These are phyloP conservation scores for Cerrena zonata DNA, from an alignment of 1,284 basidiomycete species.

Conservation along the genomic window DNA sequence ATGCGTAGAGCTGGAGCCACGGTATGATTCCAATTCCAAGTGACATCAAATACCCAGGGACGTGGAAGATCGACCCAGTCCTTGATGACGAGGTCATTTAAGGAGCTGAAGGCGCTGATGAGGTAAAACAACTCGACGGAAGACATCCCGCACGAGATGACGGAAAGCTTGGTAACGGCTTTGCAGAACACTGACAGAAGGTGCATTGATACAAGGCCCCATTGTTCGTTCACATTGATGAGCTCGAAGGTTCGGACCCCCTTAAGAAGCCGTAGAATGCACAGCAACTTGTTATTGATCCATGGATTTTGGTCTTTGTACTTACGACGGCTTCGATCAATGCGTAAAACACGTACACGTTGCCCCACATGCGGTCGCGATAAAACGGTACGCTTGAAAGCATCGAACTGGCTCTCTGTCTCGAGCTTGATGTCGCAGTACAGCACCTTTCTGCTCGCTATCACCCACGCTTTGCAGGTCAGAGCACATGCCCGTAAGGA, in stretches of 20 bases:
- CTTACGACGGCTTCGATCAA: background rate
- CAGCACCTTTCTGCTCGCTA: background rate
- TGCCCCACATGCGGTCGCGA: background rate
- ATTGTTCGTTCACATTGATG: background rate
- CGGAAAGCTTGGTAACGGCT: background rate
- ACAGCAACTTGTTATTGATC: background rate
- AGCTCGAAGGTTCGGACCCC: background rate
- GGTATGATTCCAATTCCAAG: background rate
- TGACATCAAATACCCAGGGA: background rate
- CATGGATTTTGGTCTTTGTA: background rate
- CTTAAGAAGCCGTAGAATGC: background rate
- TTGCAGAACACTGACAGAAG: background rate
- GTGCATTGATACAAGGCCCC: background rate
- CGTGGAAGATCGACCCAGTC: background rate
- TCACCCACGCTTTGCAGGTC: background rate
- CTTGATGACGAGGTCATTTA: background rate
- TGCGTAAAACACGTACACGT: background rate
- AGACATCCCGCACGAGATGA: background rate
- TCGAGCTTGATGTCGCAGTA: slow-evolving; percentile 1
- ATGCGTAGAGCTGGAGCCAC: background rate
- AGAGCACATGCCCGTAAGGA: background rate
- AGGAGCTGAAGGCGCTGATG: background rate
- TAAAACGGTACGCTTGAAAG: background rate
- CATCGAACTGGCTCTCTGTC: background rate
- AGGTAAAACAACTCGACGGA: background rate